Percentiles rank a stretch among this genome's conserved stretches.
These are phyloP conservation scores for Backusella parvicylindrica DNA, from an alignment of 192 early-diverging fungal species.

Conservation along the genomic window DNA sequence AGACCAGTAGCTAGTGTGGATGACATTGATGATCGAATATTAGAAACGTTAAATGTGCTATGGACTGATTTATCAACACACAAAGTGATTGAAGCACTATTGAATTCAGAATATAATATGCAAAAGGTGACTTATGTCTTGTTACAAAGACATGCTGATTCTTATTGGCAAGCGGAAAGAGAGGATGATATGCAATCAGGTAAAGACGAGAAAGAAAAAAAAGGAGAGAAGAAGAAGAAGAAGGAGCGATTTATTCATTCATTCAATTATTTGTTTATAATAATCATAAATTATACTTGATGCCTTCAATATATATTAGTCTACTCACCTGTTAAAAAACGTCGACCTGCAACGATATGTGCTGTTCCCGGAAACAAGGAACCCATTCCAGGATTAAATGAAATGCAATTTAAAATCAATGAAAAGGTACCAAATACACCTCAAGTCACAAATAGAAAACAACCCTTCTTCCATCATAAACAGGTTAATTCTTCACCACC, in stretches of 20 bases:
- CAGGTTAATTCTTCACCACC: neutral
- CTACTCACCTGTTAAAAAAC: slow-evolving; percentile 26
- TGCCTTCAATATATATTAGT: neutral
- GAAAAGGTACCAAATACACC: neutral
- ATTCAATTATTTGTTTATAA: slow-evolving; percentile 28
- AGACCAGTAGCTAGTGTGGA: slow-evolving; percentile 3
- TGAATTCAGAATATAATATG: slow-evolving; percentile 35
- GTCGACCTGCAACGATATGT: slow-evolving; percentile 31
- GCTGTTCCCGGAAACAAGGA: slow-evolving; percentile 16
- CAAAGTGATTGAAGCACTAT: slow-evolving; percentile 18
- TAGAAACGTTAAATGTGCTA: slow-evolving; percentile 25
- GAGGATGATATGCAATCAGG: slow-evolving; percentile 8
- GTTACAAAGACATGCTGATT: slow-evolving; percentile 22
- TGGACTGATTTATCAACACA: slow-evolving; percentile 29
- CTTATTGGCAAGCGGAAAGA: slow-evolving; percentile 28
- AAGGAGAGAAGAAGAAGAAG: no score
- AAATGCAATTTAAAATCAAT: slow-evolving; percentile 16
- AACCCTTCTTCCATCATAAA: neutral
- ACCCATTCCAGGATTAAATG: slow-evolving; percentile 20
- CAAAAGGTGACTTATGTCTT: slow-evolving; percentile 36
- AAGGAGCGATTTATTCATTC: slow-evolving; percentile 11
- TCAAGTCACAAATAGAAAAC: neutral
- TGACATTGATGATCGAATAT: slow-evolving; percentile 31
- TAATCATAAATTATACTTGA: no score
- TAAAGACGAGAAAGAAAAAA: no score